Conservation (phyloP, 352 stramenopile genomes). For the Thalassiosira hispida region DNA sequence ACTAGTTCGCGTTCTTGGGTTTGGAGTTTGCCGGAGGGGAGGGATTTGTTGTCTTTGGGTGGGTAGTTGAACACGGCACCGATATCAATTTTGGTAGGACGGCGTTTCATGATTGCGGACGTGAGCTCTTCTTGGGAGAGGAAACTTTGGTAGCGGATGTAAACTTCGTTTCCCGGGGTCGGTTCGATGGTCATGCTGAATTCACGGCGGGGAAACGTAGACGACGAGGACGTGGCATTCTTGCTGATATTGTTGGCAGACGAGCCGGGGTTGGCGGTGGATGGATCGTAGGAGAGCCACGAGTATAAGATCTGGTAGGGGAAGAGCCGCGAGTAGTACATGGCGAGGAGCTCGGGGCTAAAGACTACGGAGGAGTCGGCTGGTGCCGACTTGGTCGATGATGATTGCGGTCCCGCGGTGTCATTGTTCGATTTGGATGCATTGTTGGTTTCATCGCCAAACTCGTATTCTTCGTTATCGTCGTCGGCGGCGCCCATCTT, state of each 20-base stretch:
- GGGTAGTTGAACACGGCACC: constrained; percentile 93
- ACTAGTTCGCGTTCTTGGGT: constrained; percentile 93
- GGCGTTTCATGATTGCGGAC: constrained; percentile 86
- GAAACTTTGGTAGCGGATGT: constrained; percentile 97
- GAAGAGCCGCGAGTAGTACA: constrained; percentile 89
- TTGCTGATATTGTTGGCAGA: constrained; percentile 5
- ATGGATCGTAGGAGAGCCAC: constrained; percentile 54
- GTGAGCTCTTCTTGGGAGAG: constrained; percentile 65
- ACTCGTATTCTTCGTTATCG: constrained; percentile 54
- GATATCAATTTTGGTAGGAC: constrained; percentile 99
- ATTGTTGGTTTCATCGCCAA: constrained; percentile 50
- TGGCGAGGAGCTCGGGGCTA: constrained; percentile 85
- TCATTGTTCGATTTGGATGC: constrained; percentile 49
- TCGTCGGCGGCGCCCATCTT: constrained; percentile 89
- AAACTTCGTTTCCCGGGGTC: constrained; percentile 94
- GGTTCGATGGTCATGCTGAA: constrained; percentile 95
- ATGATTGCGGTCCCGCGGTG: constrained; percentile 13
- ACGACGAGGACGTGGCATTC: not conserved
- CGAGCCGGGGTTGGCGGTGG: constrained; percentile 6
- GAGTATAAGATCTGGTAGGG: constrained; percentile 78
- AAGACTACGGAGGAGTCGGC: constrained; percentile 73
- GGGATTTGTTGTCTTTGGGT: constrained; percentile 85
- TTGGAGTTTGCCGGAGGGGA: constrained; percentile 45
- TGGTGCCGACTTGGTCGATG: constrained; percentile 3
- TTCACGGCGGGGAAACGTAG: constrained; percentile 90